Base-by-base conservation (phyloP, 768 basidiomycete genomes). In the Crepidotus variabilis region DNA sequence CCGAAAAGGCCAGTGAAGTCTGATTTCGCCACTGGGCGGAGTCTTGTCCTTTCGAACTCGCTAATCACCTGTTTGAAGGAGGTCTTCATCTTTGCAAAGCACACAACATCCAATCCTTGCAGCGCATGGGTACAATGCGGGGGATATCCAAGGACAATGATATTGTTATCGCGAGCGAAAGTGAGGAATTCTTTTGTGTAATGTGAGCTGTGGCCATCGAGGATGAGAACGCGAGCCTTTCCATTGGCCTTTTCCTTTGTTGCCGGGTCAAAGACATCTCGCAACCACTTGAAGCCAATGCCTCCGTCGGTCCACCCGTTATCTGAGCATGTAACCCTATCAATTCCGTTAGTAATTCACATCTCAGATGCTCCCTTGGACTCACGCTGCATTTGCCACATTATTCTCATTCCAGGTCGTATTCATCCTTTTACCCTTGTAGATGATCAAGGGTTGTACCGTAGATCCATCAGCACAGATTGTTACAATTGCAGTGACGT, bases 141-240 rank as follows among this genome's bases (percentile, higher is more conserved):
- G 57, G 69, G 75, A 56, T 76, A 77, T 2, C 65, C 70, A 16
- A 78, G 57, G 8, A 78, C 54, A 5, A 60, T 51, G 47, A 79
- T 77, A 47, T 76, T 72, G 62, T 73, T 60, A 16, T 62, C 60
- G 1, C 43, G 1, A 0, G 69, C 67, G 60, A 66, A 74, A 1
- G 67, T 34, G n/a, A 79, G 65, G 47, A 78, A 66, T 1, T 64
- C 64, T 14, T 54, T 49, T 0, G 66, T 69, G 59, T 66, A 72
- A 57, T 79, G 78, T 0, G 74, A 78, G 54, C 61, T 67, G 52
- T 79, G 78, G 0, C 78, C 74, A 63, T 79, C 74, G 0, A 78
- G 50, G 22, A 77, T 33, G 4, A 78, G 65, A 21, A 75, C 59
- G 11, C 69, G 54, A 5, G 61, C 57, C 5, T 51, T 8, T 1